Evolutionary conservation across 805 yeast species (phyloP), one percentile per base, ranked within the genome.

Genomic region (Sungouiozyma intestinalis): DNA sequence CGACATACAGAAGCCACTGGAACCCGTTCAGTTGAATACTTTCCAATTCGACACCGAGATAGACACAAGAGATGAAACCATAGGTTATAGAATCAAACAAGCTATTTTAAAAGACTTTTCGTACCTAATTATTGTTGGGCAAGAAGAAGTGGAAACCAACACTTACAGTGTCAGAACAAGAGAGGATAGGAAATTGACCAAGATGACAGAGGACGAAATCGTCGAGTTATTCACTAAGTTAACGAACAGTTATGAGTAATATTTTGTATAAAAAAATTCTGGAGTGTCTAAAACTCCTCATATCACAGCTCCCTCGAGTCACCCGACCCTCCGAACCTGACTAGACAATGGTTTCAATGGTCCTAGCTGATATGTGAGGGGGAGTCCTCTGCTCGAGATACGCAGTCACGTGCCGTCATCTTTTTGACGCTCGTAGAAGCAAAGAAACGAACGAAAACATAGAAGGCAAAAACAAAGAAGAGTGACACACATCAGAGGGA

Each of bases 61-160:
- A 2, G 94, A 85, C 54, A 63, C 65, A 3, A 74, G 94, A 51
- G 71, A 71, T 6, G 94, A 83, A 50, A 81, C 97, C 1, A 76
- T 90, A 21, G 88, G 94, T 0, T 73, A 70, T 40, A 72, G 95
- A 52, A 79, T 87, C 40, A 82, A 83, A 53, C 92, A 85, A 42
- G 92, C 94, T 2, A 68, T 81, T 13, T 57, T 62, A 42, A 78
- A 78, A 51, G 86, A 90, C 1, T 87, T 83, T 58, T 80, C 82
- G 7, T 92, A 76, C 54, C 73, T 90, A 37, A 66, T 86, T n/a
- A 74, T 88, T 63, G 72, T 92, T 34, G 98, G 98, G 20, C 95
- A 87, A 50, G 76, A 76, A 49, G 98, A 92, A 60, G 66, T 82
- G 6, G 74, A 71, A 39, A 61, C 63, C 32, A 74, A 74, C 0